Conservation (phyloP, 148 eudicot species). For the Camellia granthamiana region DNA sequence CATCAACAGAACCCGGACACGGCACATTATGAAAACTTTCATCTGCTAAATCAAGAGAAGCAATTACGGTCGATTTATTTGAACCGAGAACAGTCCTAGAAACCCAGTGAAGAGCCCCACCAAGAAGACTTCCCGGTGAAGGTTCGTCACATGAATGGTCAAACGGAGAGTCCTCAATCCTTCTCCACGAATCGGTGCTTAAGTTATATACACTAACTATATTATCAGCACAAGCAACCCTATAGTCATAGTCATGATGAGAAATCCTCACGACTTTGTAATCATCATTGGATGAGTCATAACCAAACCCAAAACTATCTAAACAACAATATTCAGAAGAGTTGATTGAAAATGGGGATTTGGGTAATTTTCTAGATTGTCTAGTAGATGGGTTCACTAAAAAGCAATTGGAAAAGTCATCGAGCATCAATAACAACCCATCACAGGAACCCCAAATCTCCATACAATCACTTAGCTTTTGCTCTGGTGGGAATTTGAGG, state of each 20-base stretch:
- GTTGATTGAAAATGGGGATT: too few relatives aligned
- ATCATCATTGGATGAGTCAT: too few relatives aligned
- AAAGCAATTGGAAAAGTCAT: not conserved
- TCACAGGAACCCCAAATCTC: not conserved
- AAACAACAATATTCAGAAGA: not conserved
- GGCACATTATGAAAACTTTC: not conserved
- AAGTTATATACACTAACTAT: too few relatives aligned
- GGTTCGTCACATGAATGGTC: not conserved
- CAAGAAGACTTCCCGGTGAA: not conserved
- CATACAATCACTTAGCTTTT: not conserved
- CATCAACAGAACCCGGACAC: too few relatives aligned
- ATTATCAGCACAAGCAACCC: not conserved
- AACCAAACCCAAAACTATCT: not conserved
- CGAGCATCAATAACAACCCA: not conserved
- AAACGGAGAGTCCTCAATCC: not conserved
- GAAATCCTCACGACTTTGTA: not conserved
- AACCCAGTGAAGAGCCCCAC: too few relatives aligned
- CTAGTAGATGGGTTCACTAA: not conserved
- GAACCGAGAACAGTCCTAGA: too few relatives aligned
- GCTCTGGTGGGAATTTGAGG: not conserved
- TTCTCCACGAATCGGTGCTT: too few relatives aligned
- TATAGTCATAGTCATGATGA: not conserved
- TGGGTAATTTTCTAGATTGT: not conserved
- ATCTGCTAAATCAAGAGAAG: not conserved
- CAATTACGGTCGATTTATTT: too few relatives aligned